Conservation (phyloP, 1,284 basidiomycete genomes). For the Cystobasidium sp. region DNA sequence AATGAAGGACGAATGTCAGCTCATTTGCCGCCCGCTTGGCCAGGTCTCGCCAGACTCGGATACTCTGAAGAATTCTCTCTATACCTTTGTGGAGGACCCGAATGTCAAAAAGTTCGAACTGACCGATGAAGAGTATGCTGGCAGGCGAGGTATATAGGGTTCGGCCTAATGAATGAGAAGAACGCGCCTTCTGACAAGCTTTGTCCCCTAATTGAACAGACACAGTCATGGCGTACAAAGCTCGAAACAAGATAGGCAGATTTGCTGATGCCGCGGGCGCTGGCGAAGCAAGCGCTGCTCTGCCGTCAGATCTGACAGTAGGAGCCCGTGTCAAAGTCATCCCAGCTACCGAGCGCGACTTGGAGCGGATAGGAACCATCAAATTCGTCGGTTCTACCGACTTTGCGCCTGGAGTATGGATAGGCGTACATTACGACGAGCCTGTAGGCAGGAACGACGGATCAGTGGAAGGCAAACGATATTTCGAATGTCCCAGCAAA, state of each 20-base stretch:
- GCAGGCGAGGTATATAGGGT: slow-evolving; percentile 76
- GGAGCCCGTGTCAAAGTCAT: slow-evolving; percentile 67
- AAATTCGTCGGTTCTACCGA: slow-evolving; percentile 79
- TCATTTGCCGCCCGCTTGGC: neutral
- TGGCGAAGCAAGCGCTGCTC: slow-evolving; percentile 34
- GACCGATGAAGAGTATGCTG: slow-evolving; percentile 78
- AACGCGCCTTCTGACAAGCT: neutral
- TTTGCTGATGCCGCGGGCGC: slow-evolving; percentile 64
- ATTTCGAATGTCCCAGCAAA: slow-evolving; percentile 77
- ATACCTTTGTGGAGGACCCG: slow-evolving; percentile 79
- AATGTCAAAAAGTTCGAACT: slow-evolving; percentile 93
- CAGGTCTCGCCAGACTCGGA: slow-evolving; percentile 49
- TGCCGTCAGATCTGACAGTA: slow-evolving; percentile 61
- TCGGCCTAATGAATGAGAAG: too few species aligned
- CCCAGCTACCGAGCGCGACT: slow-evolving; percentile 55
- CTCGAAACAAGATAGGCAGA: slow-evolving; percentile 83
- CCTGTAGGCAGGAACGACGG: slow-evolving; percentile 96
- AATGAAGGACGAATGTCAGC: neutral
- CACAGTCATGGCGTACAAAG: slow-evolving; percentile 87
- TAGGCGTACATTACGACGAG: slow-evolving; percentile 95
- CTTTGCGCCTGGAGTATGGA: slow-evolving; percentile 77
- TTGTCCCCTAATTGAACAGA: slow-evolving; percentile 62
- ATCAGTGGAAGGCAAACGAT: slow-evolving; percentile 81
- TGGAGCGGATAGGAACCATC: slow-evolving; percentile 74
- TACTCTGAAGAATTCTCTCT: slow-evolving; percentile 65